phyloP scores from a whole-genome alignment of 257 asterid genomes.

The Solanum clarkiae region DNA sequence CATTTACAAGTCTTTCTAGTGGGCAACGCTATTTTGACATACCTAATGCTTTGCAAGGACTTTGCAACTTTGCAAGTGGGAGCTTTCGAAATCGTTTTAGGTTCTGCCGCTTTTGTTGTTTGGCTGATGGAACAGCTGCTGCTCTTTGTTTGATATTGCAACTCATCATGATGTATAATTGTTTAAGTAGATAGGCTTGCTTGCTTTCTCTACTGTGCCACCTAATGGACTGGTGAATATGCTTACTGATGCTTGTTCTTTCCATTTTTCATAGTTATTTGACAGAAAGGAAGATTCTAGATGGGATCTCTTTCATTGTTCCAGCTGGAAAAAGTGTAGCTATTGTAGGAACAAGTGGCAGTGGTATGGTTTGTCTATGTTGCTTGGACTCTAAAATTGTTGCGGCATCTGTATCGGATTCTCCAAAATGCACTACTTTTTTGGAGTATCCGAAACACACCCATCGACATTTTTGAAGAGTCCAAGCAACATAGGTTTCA shows the following conservation, averaged over 20 bases:
- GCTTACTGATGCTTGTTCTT: slow-evolving; percentile 1
- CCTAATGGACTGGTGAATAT: neutral
- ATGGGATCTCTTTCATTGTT: slow-evolving; percentile 76
- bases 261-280: slow-evolving; percentile 43
- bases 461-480: too few relatives aligned
- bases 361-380: slow-evolving; percentile 44
- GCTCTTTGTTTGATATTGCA: neutral
- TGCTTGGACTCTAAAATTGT: too few relatives aligned
- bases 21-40: neutral
- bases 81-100: neutral
- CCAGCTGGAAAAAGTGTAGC: slow-evolving; percentile 99
- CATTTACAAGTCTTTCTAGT: neutral
- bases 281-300: slow-evolving; percentile 83
- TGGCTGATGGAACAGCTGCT: neutral
- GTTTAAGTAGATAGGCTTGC: neutral
- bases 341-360: slow-evolving; percentile 98
- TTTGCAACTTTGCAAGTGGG: neutral
- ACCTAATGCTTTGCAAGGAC: neutral
- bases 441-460: too few relatives aligned
- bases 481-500: neutral
- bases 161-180: neutral
- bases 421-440: too few relatives aligned
- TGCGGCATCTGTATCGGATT: too few relatives aligned
- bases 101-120: neutral
- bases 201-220: neutral